Evolutionary conservation across 2,329 filamentous ascomycete genomes (phyloP).

Genomic region (Arthrobotrys pseudoclavata): DNA sequence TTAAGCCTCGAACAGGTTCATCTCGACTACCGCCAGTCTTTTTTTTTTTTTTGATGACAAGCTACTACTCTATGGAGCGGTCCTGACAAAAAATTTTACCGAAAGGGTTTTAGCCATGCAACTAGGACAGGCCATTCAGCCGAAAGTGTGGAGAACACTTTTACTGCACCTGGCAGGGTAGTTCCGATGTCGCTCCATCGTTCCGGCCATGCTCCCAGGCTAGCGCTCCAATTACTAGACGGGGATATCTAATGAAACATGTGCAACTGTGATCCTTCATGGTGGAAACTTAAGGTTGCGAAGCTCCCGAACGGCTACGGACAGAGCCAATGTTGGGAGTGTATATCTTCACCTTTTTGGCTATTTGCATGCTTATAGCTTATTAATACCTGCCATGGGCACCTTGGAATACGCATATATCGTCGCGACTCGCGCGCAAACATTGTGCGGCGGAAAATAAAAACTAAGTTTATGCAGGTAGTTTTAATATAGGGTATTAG

Average conservation of each 20-base stretch:
- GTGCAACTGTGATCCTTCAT: constrained; percentile 15
- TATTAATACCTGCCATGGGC: neutral
- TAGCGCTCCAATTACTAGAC: constrained; percentile 12
- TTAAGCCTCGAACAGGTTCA: constrained; percentile 21
- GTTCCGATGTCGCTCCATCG: constrained; percentile 59
- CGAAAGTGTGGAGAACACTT: constrained; percentile 55
- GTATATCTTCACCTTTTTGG: no score
- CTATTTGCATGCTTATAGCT: neutral
- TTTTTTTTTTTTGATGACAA: constrained; percentile 29
- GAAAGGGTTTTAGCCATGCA: constrained; percentile 63
- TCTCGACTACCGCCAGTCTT: constrained; percentile 20
- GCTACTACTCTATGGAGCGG: constrained; percentile 9
- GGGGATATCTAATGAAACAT: constrained; percentile 5
- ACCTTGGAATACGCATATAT: no score
- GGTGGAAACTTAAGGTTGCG: neutral
- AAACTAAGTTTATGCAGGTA: no score
- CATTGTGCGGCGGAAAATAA: no score
- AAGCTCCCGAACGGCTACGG: neutral
- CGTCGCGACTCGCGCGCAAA: no score
- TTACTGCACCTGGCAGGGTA: constrained; percentile 11
- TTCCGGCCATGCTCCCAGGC: constrained; percentile 22
- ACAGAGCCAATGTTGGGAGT: neutral
- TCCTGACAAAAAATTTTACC: constrained; percentile 34
- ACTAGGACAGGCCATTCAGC: constrained; percentile 67
- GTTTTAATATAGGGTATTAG: neutral